A percentile compares a stretch with the other conserved stretches of the same genome.
These are phyloP conservation scores for Apiotrichum laibachii DNA, from an alignment of 1,284 basidiomycete genomes.

Conservation along the genomic window DNA sequence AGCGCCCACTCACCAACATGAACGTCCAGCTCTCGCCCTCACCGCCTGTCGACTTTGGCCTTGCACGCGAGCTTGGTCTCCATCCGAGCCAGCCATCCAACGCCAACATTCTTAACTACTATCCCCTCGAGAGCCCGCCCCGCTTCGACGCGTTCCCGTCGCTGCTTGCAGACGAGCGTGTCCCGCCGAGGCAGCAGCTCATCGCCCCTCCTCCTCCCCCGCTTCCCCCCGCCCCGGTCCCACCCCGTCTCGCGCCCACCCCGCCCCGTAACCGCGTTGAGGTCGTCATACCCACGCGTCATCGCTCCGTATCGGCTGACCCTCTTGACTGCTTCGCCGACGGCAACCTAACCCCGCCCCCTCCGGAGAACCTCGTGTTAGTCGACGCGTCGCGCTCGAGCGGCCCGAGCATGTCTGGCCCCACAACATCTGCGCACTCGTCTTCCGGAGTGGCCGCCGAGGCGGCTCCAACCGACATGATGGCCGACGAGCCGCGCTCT, in stretches of 20 bases:
- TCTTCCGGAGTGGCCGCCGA: neutral
- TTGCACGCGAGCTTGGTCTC: neutral
- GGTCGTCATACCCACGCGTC: slow-evolving; percentile 13
- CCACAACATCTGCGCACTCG: slow-evolving; percentile 6
- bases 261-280: neutral
- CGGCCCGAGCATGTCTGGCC: neutral
- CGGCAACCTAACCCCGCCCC: neutral
- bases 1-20: neutral
- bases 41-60: neutral
- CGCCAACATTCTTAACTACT: too few relatives aligned
- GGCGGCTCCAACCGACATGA: neutral
- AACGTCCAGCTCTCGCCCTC: neutral
- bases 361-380: neutral
- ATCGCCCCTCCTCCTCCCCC: neutral
- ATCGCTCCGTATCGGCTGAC: slow-evolving; percentile 10
- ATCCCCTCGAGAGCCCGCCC: too few relatives aligned
- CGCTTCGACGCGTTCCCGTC: too few relatives aligned
- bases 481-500: neutral
- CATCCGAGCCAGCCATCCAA: neutral
- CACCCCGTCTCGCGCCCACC: too few relatives aligned
- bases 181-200: neutral
- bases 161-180: too few relatives aligned
- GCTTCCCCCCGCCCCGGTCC: too few relatives aligned
- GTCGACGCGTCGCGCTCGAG: slow-evolving; percentile 1
- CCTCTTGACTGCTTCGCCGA: neutral